Base-by-base conservation (phyloP, 768 basidiomycete genomes). In the Trametes meyenii region DNA sequence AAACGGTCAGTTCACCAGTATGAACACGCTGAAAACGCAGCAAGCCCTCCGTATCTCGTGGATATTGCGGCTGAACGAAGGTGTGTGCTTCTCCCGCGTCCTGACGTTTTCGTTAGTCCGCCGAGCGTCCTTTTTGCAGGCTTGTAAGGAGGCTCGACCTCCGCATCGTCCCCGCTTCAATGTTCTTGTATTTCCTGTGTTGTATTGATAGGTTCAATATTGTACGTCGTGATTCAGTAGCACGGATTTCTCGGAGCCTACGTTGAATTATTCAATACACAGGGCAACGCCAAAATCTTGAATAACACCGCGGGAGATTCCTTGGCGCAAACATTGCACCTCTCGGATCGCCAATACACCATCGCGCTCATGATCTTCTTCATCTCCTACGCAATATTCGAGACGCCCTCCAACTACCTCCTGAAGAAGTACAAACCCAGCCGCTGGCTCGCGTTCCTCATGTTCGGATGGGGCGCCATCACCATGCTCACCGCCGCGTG, bases 371-470 rank as follows among this genome's bases (percentile, higher is more conserved):
- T 69, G 65, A 53, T 66, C n/a, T 68, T 66, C 65, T 65, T 66
- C 55, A 52, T 65, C 44, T 45, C 63, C 38, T 66, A 69, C 40
- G 60, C 61, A 26, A 17, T 69, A 11, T 69, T 69, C 48, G 67
- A 69, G 58, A 58, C 60, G 33, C 66, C 61, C 3, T 66, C 58
- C 14, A 78, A 80, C 55, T 71, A 74, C 48, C 55, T 77, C 57
- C 71, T 79, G 48, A 79, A 79, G 67, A 69, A 70, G 33, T 67
- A 76, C 58, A 64, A 66, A 8, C 77, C 77, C 0, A 72, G 70
- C 33, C 71, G 74, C 19, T 79, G 77, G 77, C 72, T 79, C 45
- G 71, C 76, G 5, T 70, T 77, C 58, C 69, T 78, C 35, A 78
- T 77, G 76, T 58, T 77, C 52, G 59, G 56, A 3, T 79, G 78